Base-by-base conservation (phyloP, 1,284 basidiomycete genomes). In the Marasmius fiardii region DNA sequence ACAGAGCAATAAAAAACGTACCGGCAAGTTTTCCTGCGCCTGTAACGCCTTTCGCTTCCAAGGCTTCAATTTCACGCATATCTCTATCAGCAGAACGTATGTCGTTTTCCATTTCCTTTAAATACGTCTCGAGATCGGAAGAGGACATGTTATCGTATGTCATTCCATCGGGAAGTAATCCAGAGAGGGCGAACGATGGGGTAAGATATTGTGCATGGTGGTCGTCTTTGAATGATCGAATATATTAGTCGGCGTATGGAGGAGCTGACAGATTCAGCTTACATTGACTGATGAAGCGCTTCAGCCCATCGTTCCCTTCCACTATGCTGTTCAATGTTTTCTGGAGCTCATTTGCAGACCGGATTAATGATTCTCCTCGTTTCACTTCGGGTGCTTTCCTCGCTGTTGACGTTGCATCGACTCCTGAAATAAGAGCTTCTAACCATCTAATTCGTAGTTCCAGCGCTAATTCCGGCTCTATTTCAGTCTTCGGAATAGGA, bases 71-170 rank as follows among this genome's bases (percentile, higher is more conserved):
- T 65, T 92, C 89, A 26, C 80, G 79, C 76, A 91, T 80, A 62
- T 91, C 89, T 10, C 87, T 79, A 61, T 92, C 90, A 11, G 88
- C 89, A 35, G 83, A 79, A 20, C 88, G 86, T 53, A 92, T 83
- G 53, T 92, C 90, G 8, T 82, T 80, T 59, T 92, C 90, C 82
- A 92, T 88, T 63, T 92, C 90, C 0, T 77, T 68, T 12, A 92
- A 68, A 53, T 88, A 77, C 0, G 85, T 83, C 43, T 88, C 86
- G 8, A 91, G 71, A 64, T 90, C 89, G 53, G 78, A 78, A 0
- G 79, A 63, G 0, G 82, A 78, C 81, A 91, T 84, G 49, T 77
- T 77, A 55, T 82, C 80, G 58, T 87, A 87, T 24, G 81, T 67
- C 2, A 83, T 79, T 2, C 80, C 70, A 33, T 76, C 73, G 0